These are phyloP conservation scores for Neurospora pannonica DNA, from an alignment of 495 filamentous ascomycete species.

Conservation along the genomic window DNA sequence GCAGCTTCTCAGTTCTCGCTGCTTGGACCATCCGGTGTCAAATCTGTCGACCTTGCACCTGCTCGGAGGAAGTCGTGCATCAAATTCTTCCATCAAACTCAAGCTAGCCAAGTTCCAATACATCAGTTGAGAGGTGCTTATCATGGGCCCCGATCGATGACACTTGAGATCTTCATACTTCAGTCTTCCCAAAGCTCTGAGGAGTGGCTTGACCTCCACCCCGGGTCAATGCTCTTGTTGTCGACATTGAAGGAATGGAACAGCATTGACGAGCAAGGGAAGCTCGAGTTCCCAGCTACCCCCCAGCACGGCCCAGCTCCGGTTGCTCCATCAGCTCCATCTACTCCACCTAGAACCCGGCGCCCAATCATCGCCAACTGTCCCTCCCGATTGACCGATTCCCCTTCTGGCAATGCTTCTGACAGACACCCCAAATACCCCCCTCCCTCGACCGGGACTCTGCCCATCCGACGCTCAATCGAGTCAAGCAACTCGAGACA, in stretches of 20 bases:
- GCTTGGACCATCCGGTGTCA: background rate
- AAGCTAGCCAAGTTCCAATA: background rate
- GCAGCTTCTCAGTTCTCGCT: background rate
- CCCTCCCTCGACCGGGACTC: slow-evolving; percentile 5
- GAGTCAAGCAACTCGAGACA: slow-evolving; percentile 16
- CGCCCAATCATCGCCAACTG: slow-evolving; percentile 13
- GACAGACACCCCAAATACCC: slow-evolving; percentile 10
- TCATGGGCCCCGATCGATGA: background rate
- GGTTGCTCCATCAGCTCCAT: background rate
- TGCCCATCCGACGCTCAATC: slow-evolving; percentile 13
- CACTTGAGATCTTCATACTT: background rate
- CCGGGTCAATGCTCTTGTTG: background rate
- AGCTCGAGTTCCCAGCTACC: slow-evolving; percentile 15
- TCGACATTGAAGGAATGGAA: background rate
- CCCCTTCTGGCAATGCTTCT: background rate
- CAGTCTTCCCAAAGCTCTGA: background rate
- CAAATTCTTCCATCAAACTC: background rate
- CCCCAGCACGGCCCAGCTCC: no score
- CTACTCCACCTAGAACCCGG: slow-evolving; percentile 2
- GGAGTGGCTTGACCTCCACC: background rate
- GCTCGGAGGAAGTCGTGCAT: background rate
- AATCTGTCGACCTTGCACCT: background rate
- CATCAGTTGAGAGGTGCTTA: background rate
- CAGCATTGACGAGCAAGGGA: slow-evolving; percentile 1
- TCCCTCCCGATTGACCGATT: background rate